These are phyloP conservation scores for Arthrobotrys iridis DNA, from an alignment of 2,329 filamentous ascomycete species.

Conservation along the genomic window DNA sequence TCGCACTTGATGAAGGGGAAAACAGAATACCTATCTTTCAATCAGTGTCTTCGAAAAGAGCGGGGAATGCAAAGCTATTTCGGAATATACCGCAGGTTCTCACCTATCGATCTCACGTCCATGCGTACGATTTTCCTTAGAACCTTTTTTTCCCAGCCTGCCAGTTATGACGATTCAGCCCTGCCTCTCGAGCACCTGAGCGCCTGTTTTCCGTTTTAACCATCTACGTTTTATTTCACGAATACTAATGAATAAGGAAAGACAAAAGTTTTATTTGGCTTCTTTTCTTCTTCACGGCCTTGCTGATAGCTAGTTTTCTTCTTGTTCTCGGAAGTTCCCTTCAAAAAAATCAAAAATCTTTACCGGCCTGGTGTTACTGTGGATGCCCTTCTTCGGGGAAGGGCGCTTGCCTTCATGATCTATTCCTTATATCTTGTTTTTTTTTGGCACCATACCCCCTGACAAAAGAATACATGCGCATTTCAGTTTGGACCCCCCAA, in stretches of 20 bases:
- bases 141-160: slow-evolving; percentile 19
- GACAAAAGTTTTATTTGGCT: slow-evolving; percentile 54
- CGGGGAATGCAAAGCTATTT: not conserved
- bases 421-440: slow-evolving; percentile 18
- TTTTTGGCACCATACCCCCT: slow-evolving; percentile 50
- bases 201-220: slow-evolving; percentile 11
- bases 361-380: slow-evolving; percentile 39
- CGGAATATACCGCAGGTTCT: slow-evolving; percentile 4
- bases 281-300: slow-evolving; percentile 53
- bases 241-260: slow-evolving; percentile 53
- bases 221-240: slow-evolving; percentile 27
- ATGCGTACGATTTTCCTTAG: slow-evolving; percentile 31
- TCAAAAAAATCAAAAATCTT: slow-evolving; percentile 47
- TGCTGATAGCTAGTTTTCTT: slow-evolving; percentile 9
- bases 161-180: slow-evolving; percentile 29
- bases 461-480: slow-evolving; percentile 54
- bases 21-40: slow-evolving; percentile 16
- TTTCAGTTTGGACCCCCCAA: slow-evolving; percentile 14
- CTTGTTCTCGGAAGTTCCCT: slow-evolving; percentile 28
- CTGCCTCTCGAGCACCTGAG: slow-evolving; percentile 16
- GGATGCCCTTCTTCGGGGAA: slow-evolving; percentile 36
- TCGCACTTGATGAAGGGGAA: slow-evolving; percentile 1
- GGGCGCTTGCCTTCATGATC: slow-evolving; percentile 32
- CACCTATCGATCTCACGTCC: not conserved
- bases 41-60: slow-evolving; percentile 1